Conservation (phyloP, 192 early-diverging fungal genomes). For the Anaeromyces robustus region DNA sequence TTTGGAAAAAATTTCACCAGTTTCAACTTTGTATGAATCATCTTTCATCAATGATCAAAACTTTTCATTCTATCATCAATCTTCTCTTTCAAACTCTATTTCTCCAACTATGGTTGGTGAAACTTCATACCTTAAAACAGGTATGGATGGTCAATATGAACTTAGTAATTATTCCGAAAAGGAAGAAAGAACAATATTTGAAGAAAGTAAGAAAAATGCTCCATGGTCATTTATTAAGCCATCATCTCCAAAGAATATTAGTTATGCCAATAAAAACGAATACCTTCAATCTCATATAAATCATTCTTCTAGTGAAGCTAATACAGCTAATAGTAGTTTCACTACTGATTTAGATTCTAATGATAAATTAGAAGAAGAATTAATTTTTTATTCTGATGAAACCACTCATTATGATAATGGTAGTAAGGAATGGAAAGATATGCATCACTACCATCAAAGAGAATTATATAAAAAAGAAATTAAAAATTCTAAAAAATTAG, state of each 20-base stretch:
- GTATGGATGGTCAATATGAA: not conserved
- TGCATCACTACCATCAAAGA: not conserved
- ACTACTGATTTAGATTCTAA: not conserved
- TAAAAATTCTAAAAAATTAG: not conserved
- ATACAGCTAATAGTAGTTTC: not conserved
- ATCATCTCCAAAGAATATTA: not conserved
- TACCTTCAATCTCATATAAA: not conserved
- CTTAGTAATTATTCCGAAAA: not conserved
- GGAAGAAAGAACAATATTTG: not conserved
- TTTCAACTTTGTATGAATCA: not conserved
- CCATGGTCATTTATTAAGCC: not conserved
- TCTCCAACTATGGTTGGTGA: not conserved
- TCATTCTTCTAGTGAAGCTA: not conserved
- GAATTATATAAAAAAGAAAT: not conserved
- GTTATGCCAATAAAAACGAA: not conserved
- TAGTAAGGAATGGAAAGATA: not conserved
- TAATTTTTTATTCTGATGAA: not conserved
- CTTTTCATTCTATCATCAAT: not conserved
- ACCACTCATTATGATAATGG: not conserved
- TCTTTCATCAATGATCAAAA: not conserved
- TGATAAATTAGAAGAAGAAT: not conserved
- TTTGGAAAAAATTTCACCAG: not conserved
- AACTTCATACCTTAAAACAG: not conserved
- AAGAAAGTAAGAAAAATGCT: not conserved
- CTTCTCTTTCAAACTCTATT: not conserved